These are phyloP conservation scores for Penicillium thymicola DNA, from an alignment of 2,329 filamentous ascomycete species.

Conservation along the genomic window DNA sequence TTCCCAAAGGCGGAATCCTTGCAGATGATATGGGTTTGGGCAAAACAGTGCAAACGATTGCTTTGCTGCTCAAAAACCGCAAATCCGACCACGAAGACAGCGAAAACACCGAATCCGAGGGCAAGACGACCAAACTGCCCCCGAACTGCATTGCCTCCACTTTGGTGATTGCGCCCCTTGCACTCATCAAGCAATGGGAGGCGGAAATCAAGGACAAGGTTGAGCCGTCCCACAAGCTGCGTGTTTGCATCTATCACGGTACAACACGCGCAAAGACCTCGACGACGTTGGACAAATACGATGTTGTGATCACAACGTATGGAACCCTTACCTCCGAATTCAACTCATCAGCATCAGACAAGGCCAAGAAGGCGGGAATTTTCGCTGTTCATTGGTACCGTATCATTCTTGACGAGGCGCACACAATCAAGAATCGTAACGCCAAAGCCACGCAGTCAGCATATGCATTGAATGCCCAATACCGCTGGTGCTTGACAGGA, in stretches of 20 bases:
- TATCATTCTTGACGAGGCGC: constrained; percentile 91
- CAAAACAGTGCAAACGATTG: constrained; percentile 92
- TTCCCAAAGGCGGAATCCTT: constrained; percentile 89
- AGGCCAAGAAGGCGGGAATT: constrained; percentile 69
- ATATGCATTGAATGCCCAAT: constrained; percentile 78
- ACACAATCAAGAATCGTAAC: constrained; percentile 97
- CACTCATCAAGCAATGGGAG: constrained; percentile 97
- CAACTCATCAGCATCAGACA: constrained; percentile 57
- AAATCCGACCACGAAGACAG: constrained; percentile 55
- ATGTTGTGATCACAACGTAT: constrained; percentile 96
- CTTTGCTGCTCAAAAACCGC: constrained; percentile 78
- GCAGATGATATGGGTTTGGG: constrained; percentile 95
- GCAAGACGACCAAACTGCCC: constrained; percentile 61
- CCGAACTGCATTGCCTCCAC: constrained; percentile 72
- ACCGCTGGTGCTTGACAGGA: constrained; percentile 93
- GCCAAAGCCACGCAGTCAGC: constrained; percentile 93
- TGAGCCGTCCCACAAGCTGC: constrained; percentile 63
- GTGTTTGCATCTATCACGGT: constrained; percentile 88
- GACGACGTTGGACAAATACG: constrained; percentile 75
- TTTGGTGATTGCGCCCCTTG: constrained; percentile 86
- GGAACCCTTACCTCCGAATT: constrained; percentile 93
- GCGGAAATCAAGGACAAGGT: constrained; percentile 85
- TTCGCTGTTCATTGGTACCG: constrained; percentile 95
- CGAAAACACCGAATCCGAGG: constrained; percentile 34
- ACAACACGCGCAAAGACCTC: constrained; percentile 76